Evolutionary conservation across 768 basidiomycete species (phyloP).

Genomic region (Cytidiella melzeri): DNA sequence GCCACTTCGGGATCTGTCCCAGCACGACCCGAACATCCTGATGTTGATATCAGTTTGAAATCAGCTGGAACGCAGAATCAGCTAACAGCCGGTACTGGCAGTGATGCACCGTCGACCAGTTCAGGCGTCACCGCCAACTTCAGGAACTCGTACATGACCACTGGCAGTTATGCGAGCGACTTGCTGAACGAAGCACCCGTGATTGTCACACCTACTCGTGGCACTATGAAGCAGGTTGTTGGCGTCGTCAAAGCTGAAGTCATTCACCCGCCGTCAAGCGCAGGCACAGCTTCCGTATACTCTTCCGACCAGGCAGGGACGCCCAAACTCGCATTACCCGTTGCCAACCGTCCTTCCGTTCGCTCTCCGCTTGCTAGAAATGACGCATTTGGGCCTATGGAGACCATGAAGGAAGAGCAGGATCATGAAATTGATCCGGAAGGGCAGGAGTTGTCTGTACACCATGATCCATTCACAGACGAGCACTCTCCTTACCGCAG

Average conservation of each 20-base stretch:
- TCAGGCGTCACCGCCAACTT: slow-evolving; percentile 46
- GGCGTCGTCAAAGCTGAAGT: slow-evolving; percentile 78
- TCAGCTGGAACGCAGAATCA: slow-evolving; percentile 52
- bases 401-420: slow-evolving; percentile 44
- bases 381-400: slow-evolving; percentile 65
- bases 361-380: slow-evolving; percentile 61
- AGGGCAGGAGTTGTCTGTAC: slow-evolving; percentile 18
- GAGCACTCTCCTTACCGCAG: slow-evolving; percentile 34
- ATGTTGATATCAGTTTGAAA: slow-evolving; percentile 57
- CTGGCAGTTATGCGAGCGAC: slow-evolving; percentile 71
- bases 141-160: slow-evolving; percentile 66
- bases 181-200: slow-evolving; percentile 76
- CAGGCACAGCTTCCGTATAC: slow-evolving; percentile 13
- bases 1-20: slow-evolving; percentile 30
- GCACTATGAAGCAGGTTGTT: slow-evolving; percentile 59
- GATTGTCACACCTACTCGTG: slow-evolving; percentile 67
- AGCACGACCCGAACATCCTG: slow-evolving; percentile 48
- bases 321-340: slow-evolving; percentile 29
- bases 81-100: neutral
- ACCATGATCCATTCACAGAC: slow-evolving; percentile 60
- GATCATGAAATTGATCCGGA: slow-evolving; percentile 25
- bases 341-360: slow-evolving; percentile 38
- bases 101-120: slow-evolving; percentile 33
- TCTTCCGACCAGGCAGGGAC: slow-evolving; percentile 27
- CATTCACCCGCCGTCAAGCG: slow-evolving; percentile 48